Percentiles rank a stretch among this genome's conserved stretches.
Evolutionary conservation across 306 rosid genomes (phyloP).

Genomic region (Pueraria montana): DNA sequence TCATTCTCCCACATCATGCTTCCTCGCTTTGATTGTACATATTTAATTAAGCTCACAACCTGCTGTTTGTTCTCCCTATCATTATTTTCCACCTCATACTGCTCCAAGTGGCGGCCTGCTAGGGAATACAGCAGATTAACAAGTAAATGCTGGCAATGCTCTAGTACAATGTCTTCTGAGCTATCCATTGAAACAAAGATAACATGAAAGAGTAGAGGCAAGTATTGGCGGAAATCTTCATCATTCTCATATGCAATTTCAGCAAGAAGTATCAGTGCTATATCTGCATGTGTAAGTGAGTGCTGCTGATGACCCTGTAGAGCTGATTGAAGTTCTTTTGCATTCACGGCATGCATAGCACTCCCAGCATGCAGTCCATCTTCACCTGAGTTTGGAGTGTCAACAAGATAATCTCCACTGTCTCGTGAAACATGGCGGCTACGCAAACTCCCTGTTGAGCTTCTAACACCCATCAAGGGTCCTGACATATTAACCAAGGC

Average conservation of each 20-base stretch:
- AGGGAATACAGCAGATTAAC: slow-evolving; percentile 96
- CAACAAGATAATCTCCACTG: slow-evolving; percentile 97
- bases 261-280: slow-evolving; percentile 96
- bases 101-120: slow-evolving; percentile 99
- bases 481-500: slow-evolving; percentile 97
- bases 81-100: slow-evolving; percentile 95
- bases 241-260: slow-evolving; percentile 99
- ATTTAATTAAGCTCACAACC: slow-evolving; percentile 97
- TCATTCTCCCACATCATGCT: slow-evolving; percentile 99
- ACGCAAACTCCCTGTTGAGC: slow-evolving; percentile 94
- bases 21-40: slow-evolving; percentile 98
- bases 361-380: slow-evolving; percentile 79
- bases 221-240: slow-evolving; percentile 98
- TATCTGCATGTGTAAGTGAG: slow-evolving; percentile 97
- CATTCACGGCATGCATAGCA: slow-evolving; percentile 78
- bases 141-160: slow-evolving; percentile 99
- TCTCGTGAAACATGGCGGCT: slow-evolving; percentile 99
- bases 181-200: slow-evolving; percentile 99
- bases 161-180: slow-evolving; percentile 97
- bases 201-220: slow-evolving; percentile 96
- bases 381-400: slow-evolving; percentile 99
- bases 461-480: slow-evolving; percentile 98
- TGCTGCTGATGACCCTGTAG: slow-evolving; percentile 99
- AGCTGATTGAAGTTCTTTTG: slow-evolving; percentile 98
- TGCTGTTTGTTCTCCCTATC: slow-evolving; percentile 99